These are phyloP conservation scores for Rhizoclosmatium sp. DNA, from an alignment of 192 early-diverging fungal species.

Conservation along the genomic window DNA sequence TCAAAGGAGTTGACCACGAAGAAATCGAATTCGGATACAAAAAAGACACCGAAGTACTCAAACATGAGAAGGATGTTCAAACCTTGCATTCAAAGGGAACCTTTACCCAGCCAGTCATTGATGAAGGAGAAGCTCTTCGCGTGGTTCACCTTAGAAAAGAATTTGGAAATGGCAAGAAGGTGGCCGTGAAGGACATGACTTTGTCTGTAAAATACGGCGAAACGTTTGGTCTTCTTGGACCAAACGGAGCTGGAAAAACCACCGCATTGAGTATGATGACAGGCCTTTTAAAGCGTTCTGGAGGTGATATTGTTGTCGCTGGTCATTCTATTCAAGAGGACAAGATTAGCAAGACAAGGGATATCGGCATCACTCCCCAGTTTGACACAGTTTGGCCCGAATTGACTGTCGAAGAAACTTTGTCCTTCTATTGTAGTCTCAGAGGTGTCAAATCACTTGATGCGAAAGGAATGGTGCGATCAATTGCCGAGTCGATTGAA, in stretches of 20 bases:
- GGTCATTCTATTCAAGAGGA: constrained; percentile 17
- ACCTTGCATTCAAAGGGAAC: constrained; percentile 16
- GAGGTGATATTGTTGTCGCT: constrained; percentile 62
- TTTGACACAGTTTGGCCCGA: constrained; percentile 56
- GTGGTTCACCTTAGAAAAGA: constrained; percentile 38
- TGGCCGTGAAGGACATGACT: constrained; percentile 42
- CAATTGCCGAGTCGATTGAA: constrained; percentile 46
- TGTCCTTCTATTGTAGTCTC: constrained; percentile 47
- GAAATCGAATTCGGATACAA: not conserved
- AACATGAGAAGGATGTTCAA: constrained; percentile 34
- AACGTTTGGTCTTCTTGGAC: constrained; percentile 62
- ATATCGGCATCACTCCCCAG: constrained; percentile 54
- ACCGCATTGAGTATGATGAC: constrained; percentile 75
- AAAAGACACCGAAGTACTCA: constrained; percentile 36
- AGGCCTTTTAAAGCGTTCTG: constrained; percentile 62
- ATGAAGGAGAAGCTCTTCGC: constrained; percentile 33
- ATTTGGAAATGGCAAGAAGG: constrained; percentile 28
- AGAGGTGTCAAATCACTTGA: constrained; percentile 33
- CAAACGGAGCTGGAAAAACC: constrained; percentile 79
- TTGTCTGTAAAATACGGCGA: constrained; percentile 46
- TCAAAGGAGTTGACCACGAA: not conserved
- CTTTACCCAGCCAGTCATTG: constrained; percentile 1
- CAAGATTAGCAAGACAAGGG: not conserved
- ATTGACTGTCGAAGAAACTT: constrained; percentile 55
- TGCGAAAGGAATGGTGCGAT: constrained; percentile 36